Evolutionary conservation across 257 asterid species (phyloP), one percentile per base, ranked within the genome.

Genomic region (Marsdenia floribunda): DNA sequence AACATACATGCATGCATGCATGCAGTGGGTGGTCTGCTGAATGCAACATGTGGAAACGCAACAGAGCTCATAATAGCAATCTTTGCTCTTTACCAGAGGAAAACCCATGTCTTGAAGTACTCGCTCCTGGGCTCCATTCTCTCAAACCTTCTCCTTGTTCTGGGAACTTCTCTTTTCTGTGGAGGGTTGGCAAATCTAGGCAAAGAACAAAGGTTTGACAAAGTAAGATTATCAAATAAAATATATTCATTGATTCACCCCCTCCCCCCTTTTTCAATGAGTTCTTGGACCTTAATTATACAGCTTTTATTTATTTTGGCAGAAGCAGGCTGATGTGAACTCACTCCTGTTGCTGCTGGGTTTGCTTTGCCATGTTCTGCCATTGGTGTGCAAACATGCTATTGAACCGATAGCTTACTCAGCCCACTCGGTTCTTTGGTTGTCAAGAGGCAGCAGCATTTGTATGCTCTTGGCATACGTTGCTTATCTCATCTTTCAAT

Each of bases 31-130:
- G 88, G 88, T 14, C 44, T 85, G 72, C 71, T 85, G 21, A 85
- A 85, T 80, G 88, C 88, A 67, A 82, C 88, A 46, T 85, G 88
- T 78, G 88, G 88, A 3, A 85, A 85, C 59, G 88, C 88, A 57
- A 85, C 88, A 11, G 88, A 85, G 79, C 78, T 85, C 22, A 85
- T 85, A 57, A 82, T 85, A 80, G 86, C 82, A 49, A 16, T 85
- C 46, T 35, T 85, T 65, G 88, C 88, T 14, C 85, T 85, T 73
- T 49, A 21, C 12, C 83, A 77, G 66, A 77, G 80, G 77, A 84
- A 84, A 72, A 77, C 82, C 11, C 79, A 67, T 64, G 86, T 84
- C 16, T 46, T 84, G 47, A 84, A 84, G 77, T 82, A 82, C 76
- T 84, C 88, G 58, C 86, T 84, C 73, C 68, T 85, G 71, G 88